These are phyloP conservation scores for Penicillium sp. DNA, from an alignment of 2,329 filamentous ascomycete genomes.

Conservation along the genomic window DNA sequence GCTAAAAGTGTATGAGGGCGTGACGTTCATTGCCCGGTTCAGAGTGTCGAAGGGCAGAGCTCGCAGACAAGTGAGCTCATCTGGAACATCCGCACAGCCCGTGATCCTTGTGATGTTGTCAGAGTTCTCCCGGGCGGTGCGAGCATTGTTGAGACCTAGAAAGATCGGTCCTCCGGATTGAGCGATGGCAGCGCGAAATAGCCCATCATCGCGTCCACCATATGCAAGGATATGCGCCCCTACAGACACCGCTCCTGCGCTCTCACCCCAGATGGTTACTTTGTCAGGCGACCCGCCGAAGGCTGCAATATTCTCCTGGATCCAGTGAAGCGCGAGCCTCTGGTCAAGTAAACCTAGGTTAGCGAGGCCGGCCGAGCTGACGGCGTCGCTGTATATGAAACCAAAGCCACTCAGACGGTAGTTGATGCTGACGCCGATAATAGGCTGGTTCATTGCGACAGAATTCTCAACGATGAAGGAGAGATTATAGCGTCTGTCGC, in stretches of 20 bases:
- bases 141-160: conserved; percentile 35
- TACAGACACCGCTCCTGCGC: conserved; percentile 53
- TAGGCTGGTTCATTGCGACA: conserved; percentile 41
- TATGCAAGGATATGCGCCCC: conserved; percentile 55
- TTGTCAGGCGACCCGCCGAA: conserved; percentile 38
- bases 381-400: conserved; percentile 50
- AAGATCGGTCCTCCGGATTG: conserved; percentile 54
- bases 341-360: conserved; percentile 58
- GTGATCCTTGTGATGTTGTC: conserved; percentile 60
- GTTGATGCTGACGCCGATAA: conserved; percentile 56
- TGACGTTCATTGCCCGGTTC: conserved; percentile 52
- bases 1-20: conserved; percentile 36
- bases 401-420: conserved; percentile 55
- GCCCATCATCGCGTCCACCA: conserved; percentile 53
- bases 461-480: too few species aligned
- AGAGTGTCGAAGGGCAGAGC: conserved; percentile 58
- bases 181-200: conserved; percentile 56
- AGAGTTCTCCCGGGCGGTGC: conserved; percentile 36
- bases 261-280: conserved; percentile 57
- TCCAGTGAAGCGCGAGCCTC: conserved; percentile 39
- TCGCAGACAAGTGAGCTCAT: conserved; percentile 68
- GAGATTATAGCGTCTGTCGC: too few species aligned
- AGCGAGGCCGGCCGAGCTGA: conserved; percentile 44
- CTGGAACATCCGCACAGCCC: conserved; percentile 56
- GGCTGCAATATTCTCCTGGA: conserved; percentile 37